A percentile compares a stretch with the other conserved stretches of the same genome.
phyloP scores from a whole-genome alignment of 257 asterid genomes.

The Solanum pennellii region DNA sequence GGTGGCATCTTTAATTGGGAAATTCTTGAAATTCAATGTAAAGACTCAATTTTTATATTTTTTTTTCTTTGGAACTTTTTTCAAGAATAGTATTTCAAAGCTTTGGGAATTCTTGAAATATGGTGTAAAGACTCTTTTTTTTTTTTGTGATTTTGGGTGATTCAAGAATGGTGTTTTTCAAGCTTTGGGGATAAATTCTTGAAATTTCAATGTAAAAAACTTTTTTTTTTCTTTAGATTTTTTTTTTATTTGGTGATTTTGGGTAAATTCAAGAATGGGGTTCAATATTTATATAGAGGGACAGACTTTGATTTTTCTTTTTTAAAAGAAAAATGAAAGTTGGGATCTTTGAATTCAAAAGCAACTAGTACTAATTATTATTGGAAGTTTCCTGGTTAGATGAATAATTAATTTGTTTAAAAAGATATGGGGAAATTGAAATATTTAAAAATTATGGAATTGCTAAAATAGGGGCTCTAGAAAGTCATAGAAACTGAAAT shows the following conservation, averaged over 20 bases:
- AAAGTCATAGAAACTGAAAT: not conserved
- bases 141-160: not conserved
- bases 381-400: not conserved
- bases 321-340: not conserved
- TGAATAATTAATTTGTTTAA: not conserved
- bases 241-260: not conserved
- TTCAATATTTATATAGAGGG: not conserved
- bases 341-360: not conserved
- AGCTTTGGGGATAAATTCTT: not conserved
- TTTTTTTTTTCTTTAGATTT: not conserved
- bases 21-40: not conserved
- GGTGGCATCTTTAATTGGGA: conserved; percentile 50
- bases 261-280: not conserved
- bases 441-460: not conserved
- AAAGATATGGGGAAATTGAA: not conserved
- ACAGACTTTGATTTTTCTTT: not conserved
- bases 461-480: not conserved
- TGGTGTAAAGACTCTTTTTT: not conserved
- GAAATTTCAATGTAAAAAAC: not conserved
- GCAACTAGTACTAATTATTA: not conserved
- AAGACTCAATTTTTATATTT: not conserved
- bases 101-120: not conserved
- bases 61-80: not conserved
- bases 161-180: not conserved
- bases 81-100: not conserved